These are phyloP conservation scores for Tetrahymena borealis DNA, from an alignment of 73 alveolate species.

Conservation along the genomic window DNA sequence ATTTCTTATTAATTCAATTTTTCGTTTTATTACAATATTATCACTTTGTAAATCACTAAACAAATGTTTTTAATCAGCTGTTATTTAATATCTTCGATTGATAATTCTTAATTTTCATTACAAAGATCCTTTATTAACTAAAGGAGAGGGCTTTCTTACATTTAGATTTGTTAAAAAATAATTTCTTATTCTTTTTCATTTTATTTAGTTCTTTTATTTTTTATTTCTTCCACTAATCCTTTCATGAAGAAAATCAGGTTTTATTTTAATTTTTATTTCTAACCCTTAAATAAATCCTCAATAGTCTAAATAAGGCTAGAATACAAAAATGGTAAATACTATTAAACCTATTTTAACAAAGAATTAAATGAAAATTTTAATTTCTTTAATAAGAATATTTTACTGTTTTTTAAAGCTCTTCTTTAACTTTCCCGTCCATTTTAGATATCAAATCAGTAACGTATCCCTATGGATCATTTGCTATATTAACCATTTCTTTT, in stretches of 20 bases:
- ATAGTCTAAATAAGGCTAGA: neutral
- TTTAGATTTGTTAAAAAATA: neutral
- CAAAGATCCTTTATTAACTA: neutral
- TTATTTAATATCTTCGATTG: neutral
- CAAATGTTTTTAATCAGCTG: neutral
- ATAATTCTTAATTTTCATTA: neutral
- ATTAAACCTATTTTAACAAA: neutral
- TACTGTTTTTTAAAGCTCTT: neutral
- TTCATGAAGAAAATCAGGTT: neutral
- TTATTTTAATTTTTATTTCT: neutral
- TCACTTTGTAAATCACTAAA: too few relatives aligned
- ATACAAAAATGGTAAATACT: neutral
- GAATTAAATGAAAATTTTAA: neutral
- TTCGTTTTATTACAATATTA: too few relatives aligned
- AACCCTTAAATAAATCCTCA: neutral
- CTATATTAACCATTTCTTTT: neutral
- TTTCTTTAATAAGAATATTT: neutral
- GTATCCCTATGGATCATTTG: neutral
- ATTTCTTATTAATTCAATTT: too few relatives aligned
- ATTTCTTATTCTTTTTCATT: neutral
- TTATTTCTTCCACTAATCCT: neutral
- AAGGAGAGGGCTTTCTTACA: neutral
- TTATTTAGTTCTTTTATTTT: neutral
- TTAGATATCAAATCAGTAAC: neutral
- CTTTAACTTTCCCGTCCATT: neutral